These are phyloP conservation scores for Podospora bellae-mahoneyi DNA, from an alignment of 495 filamentous ascomycete genomes.

Conservation along the genomic window DNA sequence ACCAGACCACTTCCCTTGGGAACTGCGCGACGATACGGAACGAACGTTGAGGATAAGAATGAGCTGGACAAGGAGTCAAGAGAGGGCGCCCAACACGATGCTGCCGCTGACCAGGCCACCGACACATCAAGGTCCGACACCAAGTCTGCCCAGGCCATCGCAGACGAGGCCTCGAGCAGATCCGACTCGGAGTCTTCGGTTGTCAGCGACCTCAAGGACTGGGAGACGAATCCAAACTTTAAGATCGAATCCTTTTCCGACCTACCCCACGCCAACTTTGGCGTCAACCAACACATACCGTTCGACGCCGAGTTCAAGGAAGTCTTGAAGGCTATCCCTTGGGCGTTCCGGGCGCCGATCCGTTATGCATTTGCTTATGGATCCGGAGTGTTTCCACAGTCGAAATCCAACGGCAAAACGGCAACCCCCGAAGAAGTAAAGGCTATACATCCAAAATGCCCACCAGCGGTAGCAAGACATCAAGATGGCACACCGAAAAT, in stretches of 20 bases:
- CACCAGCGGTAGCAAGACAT: conserved; percentile 69
- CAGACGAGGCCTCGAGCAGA: conserved; percentile 28
- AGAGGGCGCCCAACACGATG: conserved; percentile 24
- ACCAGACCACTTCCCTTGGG: conserved; percentile 9
- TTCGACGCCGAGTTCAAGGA: conserved; percentile 95
- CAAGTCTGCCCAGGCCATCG: conserved; percentile 25
- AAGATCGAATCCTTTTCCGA: conserved; percentile 78
- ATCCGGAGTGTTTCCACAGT: conserved; percentile 91
- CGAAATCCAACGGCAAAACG: conserved; percentile 43
- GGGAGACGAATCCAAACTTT: conserved; percentile 78
- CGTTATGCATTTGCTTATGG: conserved; percentile 96
- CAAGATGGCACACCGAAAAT: conserved; percentile 88
- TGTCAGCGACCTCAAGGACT: conserved; percentile 46
- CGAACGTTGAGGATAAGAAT: conserved; percentile 13
- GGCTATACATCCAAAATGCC: conserved; percentile 70
- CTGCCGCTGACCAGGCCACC: conserved; percentile 26
- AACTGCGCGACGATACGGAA: conserved; percentile 24
- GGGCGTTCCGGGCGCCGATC: conserved; percentile 90
- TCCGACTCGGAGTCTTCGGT: conserved; percentile 32
- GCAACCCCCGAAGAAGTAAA: conserved; percentile 52
- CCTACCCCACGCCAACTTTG: conserved; percentile 82
- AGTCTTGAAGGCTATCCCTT: conserved; percentile 78
- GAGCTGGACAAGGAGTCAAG: conserved; percentile 20
- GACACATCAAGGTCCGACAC: conserved; percentile 25
- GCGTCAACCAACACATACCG: conserved; percentile 90